Percentiles rank a stretch among this genome's conserved stretches.
Conservation (phyloP, 176 grass and related monocot species). For the Bonia amplexicaulis region DNA sequence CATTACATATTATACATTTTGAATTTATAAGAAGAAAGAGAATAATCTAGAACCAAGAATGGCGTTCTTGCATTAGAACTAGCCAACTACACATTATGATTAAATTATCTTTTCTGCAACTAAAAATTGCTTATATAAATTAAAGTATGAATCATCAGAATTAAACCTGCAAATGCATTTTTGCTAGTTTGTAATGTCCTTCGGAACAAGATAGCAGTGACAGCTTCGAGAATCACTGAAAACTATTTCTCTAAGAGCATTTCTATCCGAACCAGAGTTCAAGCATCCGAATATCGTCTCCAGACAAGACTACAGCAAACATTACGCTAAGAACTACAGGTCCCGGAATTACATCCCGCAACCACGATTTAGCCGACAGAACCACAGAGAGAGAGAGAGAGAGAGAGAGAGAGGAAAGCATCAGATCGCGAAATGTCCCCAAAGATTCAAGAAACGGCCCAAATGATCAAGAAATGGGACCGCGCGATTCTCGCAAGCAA, state of each 20-base stretch:
- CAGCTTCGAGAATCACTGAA: neutral
- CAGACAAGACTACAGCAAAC: neutral
- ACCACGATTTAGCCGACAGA: neutral
- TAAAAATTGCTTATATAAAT: neutral
- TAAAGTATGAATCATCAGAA: neutral
- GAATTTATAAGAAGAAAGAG: neutral
- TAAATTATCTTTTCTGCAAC: neutral
- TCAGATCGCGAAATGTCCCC: neutral
- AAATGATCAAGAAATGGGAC: neutral
- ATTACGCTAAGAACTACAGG: neutral
- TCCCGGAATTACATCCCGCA: neutral
- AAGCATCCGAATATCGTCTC: neutral
- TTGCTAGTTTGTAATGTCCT: neutral
- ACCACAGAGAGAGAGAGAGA: too few species aligned
- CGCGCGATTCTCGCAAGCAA: constrained; percentile 1
- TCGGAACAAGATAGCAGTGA: neutral
- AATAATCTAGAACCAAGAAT: neutral
- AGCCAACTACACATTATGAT: neutral
- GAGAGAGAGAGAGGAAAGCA: neutral
- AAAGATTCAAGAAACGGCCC: neutral
- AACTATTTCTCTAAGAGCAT: neutral
- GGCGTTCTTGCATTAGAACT: neutral
- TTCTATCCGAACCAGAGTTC: neutral
- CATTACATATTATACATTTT: neutral
- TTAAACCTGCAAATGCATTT: neutral